Base-by-base conservation (phyloP, 495 filamentous ascomycete species). In the Geoglossum glabrum region DNA sequence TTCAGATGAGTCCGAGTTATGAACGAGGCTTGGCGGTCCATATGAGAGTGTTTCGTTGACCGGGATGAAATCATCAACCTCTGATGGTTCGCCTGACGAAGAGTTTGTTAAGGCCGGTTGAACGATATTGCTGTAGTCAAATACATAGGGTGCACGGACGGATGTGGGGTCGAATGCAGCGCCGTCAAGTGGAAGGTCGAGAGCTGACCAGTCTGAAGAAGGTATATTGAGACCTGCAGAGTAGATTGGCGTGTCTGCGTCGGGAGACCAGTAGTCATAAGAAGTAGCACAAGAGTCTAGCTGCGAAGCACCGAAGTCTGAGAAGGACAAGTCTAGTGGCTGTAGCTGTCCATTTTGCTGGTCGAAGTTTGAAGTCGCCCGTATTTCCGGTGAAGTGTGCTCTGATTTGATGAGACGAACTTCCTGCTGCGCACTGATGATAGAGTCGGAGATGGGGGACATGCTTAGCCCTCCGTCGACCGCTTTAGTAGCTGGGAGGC, bases 371-470 rank as follows among this genome's bases (percentile, higher is more conserved):
- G 79, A 72, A 33, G 63, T 62, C 34, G 76, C 68, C 21, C 69
- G 74, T 62, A 82, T 74, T 57, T 82, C 68, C 28, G 85, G 85
- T 25, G 85, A 89, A 26, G 81, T 75, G 54, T 86, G 77, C 64
- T 84, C 85, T 36, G 84, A 88, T 63, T 79, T 82, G 57, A 78
- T 74, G 61, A 71, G 74, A 46, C 78, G 78, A 56, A 73, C 66
- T 51, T 73, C 68, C 28, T 74, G 74, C 36, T 75, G 65, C 54
- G 76, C 71, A n/a, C 72, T 74, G 8, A 69, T 67, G 58, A 72
- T 68, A 36, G 68, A 68, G 47, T 70, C 69, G 45, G 67, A 67
- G 60, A 68, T 66, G 50, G 66, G 70, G 31, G 71, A 75, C 47
- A 25, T 57, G 54, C 30, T 23, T 59, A 47, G 60, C 62, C 63